These are phyloP conservation scores for Conticribra weissflogii DNA, from an alignment of 108 stramenopile genomes.

Conservation along the genomic window DNA sequence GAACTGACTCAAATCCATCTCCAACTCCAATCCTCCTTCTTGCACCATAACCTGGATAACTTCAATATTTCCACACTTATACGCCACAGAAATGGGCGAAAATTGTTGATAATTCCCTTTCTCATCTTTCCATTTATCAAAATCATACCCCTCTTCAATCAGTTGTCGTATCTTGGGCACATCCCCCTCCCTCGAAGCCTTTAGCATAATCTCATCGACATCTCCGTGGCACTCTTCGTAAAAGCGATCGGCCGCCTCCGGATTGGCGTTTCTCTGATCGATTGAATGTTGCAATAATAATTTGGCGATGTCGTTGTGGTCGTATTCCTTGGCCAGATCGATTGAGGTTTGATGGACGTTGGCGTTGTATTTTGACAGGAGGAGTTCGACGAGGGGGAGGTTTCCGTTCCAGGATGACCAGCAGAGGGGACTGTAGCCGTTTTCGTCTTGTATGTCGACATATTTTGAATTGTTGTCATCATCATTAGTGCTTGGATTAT, in stretches of 20 bases:
- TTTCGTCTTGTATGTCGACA: background rate
- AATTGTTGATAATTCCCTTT: conserved; percentile 37
- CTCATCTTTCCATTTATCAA: conserved; percentile 45
- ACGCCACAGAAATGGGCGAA: conserved; percentile 40
- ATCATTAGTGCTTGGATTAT: background rate
- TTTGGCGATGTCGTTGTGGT: conserved; percentile 20
- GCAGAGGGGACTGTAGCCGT: background rate
- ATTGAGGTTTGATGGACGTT: conserved; percentile 18
- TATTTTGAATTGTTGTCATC: background rate
- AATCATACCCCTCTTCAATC: conserved; percentile 35
- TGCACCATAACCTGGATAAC: conserved; percentile 36
- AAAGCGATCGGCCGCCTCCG: conserved; percentile 17
- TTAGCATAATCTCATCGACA: conserved; percentile 47
- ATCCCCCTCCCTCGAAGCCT: conserved; percentile 41
- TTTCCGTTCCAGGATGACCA: background rate
- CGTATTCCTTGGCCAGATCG: conserved; percentile 37
- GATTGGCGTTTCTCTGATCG: no score
- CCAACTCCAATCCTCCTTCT: conserved; percentile 9
- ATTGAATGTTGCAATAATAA: conserved; percentile 13
- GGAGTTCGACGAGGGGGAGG: background rate
- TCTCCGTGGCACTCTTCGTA: conserved; percentile 19
- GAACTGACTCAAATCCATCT: background rate
- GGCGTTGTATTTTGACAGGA: background rate
- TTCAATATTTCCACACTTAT: conserved; percentile 41
- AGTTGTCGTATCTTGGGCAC: conserved; percentile 27